A percentile compares a stretch with the other conserved stretches of the same genome.
phyloP scores from a whole-genome alignment of 2,329 filamentous ascomycete genomes.

The Fusarium pseudocircinatum region DNA sequence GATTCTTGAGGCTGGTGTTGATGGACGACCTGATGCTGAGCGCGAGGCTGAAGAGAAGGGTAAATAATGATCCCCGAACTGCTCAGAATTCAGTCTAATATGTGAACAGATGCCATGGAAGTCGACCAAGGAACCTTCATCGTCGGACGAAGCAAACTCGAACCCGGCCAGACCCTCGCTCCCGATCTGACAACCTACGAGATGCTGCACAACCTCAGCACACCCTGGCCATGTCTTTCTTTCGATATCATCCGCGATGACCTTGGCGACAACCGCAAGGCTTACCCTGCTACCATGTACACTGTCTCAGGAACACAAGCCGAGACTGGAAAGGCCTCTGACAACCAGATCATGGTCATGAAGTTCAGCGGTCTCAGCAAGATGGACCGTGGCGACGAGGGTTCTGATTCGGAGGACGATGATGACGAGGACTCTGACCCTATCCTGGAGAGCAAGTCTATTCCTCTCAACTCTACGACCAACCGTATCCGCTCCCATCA shows the following conservation, averaged over 20 bases:
- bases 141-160: constrained; percentile 90
- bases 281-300: constrained; percentile 96
- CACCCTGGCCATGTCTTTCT: constrained; percentile 96
- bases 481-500: constrained; percentile 94
- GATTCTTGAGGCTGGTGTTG: constrained; percentile 92
- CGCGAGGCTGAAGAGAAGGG: constrained; percentile 86
- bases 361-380: constrained; percentile 92
- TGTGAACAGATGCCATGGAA: constrained; percentile 77
- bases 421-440: constrained; percentile 85
- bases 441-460: constrained; percentile 90
- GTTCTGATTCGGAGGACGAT: constrained; percentile 76
- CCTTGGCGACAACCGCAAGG: constrained; percentile 87
- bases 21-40: constrained; percentile 91
- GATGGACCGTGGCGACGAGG: constrained; percentile 78
- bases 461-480: constrained; percentile 86
- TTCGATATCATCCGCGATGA: constrained; percentile 91
- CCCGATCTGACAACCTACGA: constrained; percentile 96
- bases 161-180: constrained; percentile 87
- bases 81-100: not conserved
- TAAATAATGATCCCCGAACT: not conserved
- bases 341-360: constrained; percentile 95
- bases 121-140: constrained; percentile 96
- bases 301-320: constrained; percentile 95
- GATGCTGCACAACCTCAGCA: constrained; percentile 94
- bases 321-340: constrained; percentile 75